phyloP scores from a whole-genome alignment of 495 filamentous ascomycete species.

The Penicillium cosmopolitanum region DNA sequence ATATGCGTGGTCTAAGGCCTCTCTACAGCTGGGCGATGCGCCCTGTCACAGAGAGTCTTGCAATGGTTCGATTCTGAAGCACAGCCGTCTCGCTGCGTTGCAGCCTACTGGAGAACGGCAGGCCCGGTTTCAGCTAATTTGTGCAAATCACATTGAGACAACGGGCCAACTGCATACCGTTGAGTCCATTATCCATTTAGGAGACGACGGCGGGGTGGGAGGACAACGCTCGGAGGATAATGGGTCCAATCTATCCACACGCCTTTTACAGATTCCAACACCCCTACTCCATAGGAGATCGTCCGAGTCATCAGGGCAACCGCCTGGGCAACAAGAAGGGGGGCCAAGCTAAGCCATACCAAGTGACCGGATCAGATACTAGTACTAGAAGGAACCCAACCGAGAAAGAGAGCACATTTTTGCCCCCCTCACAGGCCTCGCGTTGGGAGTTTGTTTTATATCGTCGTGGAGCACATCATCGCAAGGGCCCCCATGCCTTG shows the following conservation, averaged over 20 bases:
- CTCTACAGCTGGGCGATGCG: conserved; percentile 1
- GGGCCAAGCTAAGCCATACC: conserved; percentile 4
- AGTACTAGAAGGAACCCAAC: conserved; percentile 8
- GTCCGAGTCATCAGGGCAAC: conserved; percentile 1
- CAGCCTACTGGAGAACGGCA: conserved; percentile 29
- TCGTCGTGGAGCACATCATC: conserved; percentile 9
- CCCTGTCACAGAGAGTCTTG: conserved; percentile 21
- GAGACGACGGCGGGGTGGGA: neutral
- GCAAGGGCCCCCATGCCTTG: conserved; percentile 8
- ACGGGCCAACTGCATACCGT: conserved; percentile 5
- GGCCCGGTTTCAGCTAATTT: conserved; percentile 21
- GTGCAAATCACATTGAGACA: conserved; percentile 6
- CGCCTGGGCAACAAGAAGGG: neutral
- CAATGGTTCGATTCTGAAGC: conserved; percentile 20
- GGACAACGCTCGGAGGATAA: conserved; percentile 6
- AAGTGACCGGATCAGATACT: conserved; percentile 4
- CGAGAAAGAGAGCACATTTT: conserved; percentile 11
- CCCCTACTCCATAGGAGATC: neutral
- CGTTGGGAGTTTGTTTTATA: conserved; percentile 5
- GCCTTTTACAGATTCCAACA: conserved; percentile 1
- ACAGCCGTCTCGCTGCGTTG: conserved; percentile 16
- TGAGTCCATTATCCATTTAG: neutral
- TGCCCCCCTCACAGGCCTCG: conserved; percentile 6
- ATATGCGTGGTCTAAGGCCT: neutral
- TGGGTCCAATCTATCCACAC: conserved; percentile 1